phyloP scores from a whole-genome alignment of 2,329 filamentous ascomycete genomes.

The Ophiostoma himal-ulmi region DNA sequence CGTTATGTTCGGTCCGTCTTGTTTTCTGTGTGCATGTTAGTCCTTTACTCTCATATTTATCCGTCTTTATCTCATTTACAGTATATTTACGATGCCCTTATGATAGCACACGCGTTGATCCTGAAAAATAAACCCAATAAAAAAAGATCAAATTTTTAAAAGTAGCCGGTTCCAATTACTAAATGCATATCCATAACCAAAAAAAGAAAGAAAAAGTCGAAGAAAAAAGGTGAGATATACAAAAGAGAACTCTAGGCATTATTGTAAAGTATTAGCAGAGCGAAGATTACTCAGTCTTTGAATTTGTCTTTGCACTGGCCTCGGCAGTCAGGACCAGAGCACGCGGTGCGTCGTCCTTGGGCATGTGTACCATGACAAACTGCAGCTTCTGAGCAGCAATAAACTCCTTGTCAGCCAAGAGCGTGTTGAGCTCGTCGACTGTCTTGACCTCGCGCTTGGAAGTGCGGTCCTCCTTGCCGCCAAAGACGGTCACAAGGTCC shows the following conservation, averaged over 20 bases:
- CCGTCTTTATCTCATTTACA: not conserved
- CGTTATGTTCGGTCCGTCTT: not conserved
- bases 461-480: constrained; percentile 25
- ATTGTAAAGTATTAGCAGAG: not conserved
- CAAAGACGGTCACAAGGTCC: constrained; percentile 26
- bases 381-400: constrained; percentile 50
- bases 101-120: not conserved
- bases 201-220: not conserved
- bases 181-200: not conserved
- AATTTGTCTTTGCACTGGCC: constrained; percentile 63
- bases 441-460: constrained; percentile 25
- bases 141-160: not conserved
- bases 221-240: not conserved
- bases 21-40: not conserved
- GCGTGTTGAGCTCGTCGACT: constrained; percentile 24
- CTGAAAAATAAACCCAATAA: not conserved
- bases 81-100: not conserved
- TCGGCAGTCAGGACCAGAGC: constrained; percentile 65
- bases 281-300: constrained; percentile 35
- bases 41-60: not conserved
- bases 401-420: constrained; percentile 26
- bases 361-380: constrained; percentile 79
- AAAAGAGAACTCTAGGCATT: not conserved
- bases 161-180: no score
- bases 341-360: constrained; percentile 68